phyloP scores from a whole-genome alignment of 495 filamentous ascomycete genomes.

The Durotheca rogersii region DNA sequence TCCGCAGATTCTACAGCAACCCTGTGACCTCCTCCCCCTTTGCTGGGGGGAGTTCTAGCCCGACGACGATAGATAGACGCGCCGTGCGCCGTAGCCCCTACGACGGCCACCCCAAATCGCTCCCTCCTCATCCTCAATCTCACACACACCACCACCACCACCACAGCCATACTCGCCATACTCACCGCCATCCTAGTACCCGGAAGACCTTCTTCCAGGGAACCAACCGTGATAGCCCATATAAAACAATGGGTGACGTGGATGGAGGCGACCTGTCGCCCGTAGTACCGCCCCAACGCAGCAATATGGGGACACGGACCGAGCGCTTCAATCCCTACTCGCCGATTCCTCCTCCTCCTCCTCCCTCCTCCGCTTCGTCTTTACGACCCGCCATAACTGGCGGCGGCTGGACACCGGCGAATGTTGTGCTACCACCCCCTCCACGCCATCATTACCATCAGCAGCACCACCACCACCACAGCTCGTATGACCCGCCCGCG shows the following conservation, averaged over 20 bases:
- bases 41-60: constrained; percentile 4
- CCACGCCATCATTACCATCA: neutral
- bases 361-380: constrained; percentile 2
- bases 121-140: constrained; percentile 12
- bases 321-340: constrained; percentile 30
- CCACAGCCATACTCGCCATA: constrained; percentile 17
- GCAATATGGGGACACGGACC: constrained; percentile 18
- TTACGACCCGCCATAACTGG: constrained; percentile 13
- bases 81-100: constrained; percentile 18
- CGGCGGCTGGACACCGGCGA: constrained; percentile 30
- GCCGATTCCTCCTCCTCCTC: constrained; percentile 12
- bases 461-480: constrained; percentile 7
- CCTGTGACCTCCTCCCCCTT: constrained; percentile 2
- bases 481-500: constrained; percentile 17
- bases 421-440: constrained; percentile 20
- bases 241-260: constrained; percentile 36
- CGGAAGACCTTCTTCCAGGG: constrained; percentile 14
- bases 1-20: constrained; percentile 40
- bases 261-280: constrained; percentile 37
- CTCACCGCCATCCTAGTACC: constrained; percentile 20
- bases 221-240: constrained; percentile 34
- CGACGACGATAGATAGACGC: constrained; percentile 23
- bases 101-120: constrained; percentile 22
- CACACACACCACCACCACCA: constrained; percentile 21
- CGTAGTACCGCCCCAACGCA: constrained; percentile 18